These are phyloP conservation scores for Botryotinia globosa DNA, from an alignment of 2,329 filamentous ascomycete genomes.

Conservation along the genomic window DNA sequence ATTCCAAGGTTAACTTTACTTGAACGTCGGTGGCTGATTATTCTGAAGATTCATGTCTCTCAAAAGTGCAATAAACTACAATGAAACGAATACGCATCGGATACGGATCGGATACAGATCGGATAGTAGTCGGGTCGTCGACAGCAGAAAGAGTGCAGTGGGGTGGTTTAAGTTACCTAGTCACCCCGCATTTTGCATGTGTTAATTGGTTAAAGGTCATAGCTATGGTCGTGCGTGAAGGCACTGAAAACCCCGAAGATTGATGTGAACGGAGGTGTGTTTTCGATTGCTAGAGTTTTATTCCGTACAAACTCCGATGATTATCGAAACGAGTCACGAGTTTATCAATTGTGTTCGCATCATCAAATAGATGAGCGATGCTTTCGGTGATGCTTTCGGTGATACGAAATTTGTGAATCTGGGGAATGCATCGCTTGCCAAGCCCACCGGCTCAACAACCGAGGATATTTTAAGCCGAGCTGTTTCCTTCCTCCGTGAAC, in stretches of 20 bases:
- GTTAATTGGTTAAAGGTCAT: not conserved
- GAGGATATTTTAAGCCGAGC: conserved; percentile 20
- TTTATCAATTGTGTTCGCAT: not conserved
- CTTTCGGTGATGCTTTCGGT: not conserved
- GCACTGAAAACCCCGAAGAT: not conserved
- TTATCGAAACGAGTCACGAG: not conserved
- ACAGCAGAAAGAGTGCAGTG: not conserved
- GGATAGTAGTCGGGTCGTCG: not conserved
- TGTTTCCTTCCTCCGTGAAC: not conserved
- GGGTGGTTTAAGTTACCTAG: not conserved
- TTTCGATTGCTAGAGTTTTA: not conserved
- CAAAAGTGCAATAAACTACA: not conserved
- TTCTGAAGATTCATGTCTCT: not conserved
- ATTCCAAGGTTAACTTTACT: not conserved
- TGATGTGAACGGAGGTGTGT: not conserved
- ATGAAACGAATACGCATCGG: not conserved
- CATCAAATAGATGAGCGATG: not conserved
- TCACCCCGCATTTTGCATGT: conserved; percentile 20
- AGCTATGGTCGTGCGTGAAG: not conserved
- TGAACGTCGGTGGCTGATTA: not conserved
- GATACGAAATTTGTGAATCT: not conserved
- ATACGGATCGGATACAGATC: conserved; percentile 1
- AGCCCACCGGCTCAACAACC: conserved; percentile 2
- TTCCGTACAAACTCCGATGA: not conserved
- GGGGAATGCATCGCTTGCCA: conserved; percentile 2